A percentile compares a stretch with the other conserved stretches of the same genome.
These are phyloP conservation scores for Kazachstania taianensis DNA, from an alignment of 805 yeast genomes.

Conservation along the genomic window DNA sequence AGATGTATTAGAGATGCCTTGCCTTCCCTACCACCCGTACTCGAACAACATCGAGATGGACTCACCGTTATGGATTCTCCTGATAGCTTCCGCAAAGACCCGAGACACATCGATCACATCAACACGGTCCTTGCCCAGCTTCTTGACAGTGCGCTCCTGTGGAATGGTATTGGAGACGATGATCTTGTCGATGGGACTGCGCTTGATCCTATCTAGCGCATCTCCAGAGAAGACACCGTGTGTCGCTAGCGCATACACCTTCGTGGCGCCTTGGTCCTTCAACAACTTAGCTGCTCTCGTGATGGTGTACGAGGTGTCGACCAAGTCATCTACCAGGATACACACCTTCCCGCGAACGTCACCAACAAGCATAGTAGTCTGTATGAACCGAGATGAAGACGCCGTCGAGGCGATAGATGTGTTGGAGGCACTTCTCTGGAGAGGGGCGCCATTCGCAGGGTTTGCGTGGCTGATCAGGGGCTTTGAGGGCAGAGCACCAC, in stretches of 20 bases:
- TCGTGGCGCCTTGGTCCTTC: constrained; percentile 86
- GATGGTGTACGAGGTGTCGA: constrained; percentile 87
- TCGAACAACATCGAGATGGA: constrained; percentile 89
- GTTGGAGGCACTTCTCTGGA: neutral
- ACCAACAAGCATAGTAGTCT: constrained; percentile 93
- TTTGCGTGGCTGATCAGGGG: constrained; percentile 2
- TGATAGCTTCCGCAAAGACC: constrained; percentile 86
- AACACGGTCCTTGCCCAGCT: constrained; percentile 44
- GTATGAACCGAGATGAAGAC: constrained; percentile 32
- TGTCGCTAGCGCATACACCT: constrained; percentile 79
- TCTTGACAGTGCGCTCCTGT: constrained; percentile 49
- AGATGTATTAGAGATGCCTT: no score
- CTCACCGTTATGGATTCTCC: constrained; percentile 96
- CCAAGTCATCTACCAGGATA: constrained; percentile 85
- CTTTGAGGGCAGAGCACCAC: constrained; percentile 14
- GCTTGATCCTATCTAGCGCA: constrained; percentile 61
- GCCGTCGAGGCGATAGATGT: constrained; percentile 3
- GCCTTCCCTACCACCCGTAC: constrained; percentile 44
- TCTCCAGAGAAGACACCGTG: constrained; percentile 93
- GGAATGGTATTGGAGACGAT: constrained; percentile 90
- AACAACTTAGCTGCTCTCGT: constrained; percentile 85
- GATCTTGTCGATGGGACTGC: constrained; percentile 67
- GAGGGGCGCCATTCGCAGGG: neutral
- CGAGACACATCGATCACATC: constrained; percentile 82
- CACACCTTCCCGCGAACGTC: constrained; percentile 82